Evolutionary conservation across 1,139 yeast genomes (phyloP), one percentile per base, ranked within the genome.

Genomic region (Waltiozyma solani): DNA sequence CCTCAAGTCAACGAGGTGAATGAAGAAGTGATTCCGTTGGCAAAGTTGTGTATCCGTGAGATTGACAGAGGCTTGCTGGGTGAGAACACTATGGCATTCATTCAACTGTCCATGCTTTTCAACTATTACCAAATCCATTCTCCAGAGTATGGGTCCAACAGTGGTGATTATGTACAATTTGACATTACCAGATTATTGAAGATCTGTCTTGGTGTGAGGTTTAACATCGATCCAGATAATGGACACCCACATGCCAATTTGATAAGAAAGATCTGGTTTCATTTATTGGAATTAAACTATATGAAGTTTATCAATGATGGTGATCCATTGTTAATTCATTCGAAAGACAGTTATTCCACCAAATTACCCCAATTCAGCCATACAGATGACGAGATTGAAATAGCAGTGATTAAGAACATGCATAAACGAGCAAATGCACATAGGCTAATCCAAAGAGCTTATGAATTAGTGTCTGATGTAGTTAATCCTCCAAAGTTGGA

Each of bases 241-340:
- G n/a, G 10, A 9, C 17, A 23, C 17, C 31, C 31, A 4, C 21
- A 22, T 10, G 22, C 26, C 17, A 37, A 36, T 17, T 20, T 27
- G 2, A 31, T 30, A 11, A 31, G 41, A 3, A 36, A 34, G 20
- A 26, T 37, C 3, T 39, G 42, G 41, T 40, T 38, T n/a, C 21
- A 20, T 10, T 20, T 36, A 3, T 2, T 42, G 34, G 45, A 42
- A 9, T 25, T 42, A n/a, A 41, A 38, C 15, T 17, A 32, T 5
- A 6, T 39, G 35, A 36, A 41, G 21, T 38, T 39, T 23, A 11
- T 42, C 13, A 37, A 38, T 18, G 45, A 40, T 20, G 45, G 45
- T 2, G 21, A 37, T 1, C 40, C 45, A 2, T 15, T 40, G 7
- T 15, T 27, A 6, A 8, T 34, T 39, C 11, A 22, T 42, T 24